Base-by-base conservation (phyloP, 192 early-diverging fungal species). In the Linderina pennispora region DNA sequence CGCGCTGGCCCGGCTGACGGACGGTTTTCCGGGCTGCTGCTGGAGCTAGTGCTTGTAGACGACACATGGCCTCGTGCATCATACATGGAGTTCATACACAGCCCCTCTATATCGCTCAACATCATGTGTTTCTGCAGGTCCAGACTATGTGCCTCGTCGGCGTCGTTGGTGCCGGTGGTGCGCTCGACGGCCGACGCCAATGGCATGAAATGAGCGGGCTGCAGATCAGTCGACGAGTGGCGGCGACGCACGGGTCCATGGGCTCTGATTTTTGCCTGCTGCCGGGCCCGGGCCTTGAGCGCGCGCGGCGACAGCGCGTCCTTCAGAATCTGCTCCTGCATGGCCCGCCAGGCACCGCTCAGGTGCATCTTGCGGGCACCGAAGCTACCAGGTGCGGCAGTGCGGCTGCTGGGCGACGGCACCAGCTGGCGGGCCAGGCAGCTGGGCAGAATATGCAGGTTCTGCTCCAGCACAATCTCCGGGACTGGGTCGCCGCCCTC, bases 251-350 rank as follows among this genome's bases (percentile, higher is more conserved):
- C 52, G 1, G 60, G 56, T 4, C 58, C 58, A 23, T 65, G 50
- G 8, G 60, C 45, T 23, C 52, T 58, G 25, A 61, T 48, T 18
- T 65, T 58, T 9, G 67, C 74, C 43, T 77, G 74, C 47, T 84
- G 86, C 18, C 82, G 65, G 20, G 89, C 79, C 11, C 90, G 75
- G 23, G 85, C 79, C 34, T 81, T 77, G 15, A 98, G 54, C 16
- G 89, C 83, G 45, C 85, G 74, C 0, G 92, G 95, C 16, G 90
- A 90, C 45, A 98, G 77, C 0, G 92, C 92, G 32, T 98, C 95
- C 28, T 79, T 79, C 40, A 96, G 77, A 8, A 96, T 88, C 52
- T 94, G 82, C 62, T 91, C 87, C 57, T 90, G 90, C 50, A 92
- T 76, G 38, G 79, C 52, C 76, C 62, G 71, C 88, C 89, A 66